Conservation (phyloP, 2,329 filamentous ascomycete species). For the Pseudogymnoascus sp. region DNA sequence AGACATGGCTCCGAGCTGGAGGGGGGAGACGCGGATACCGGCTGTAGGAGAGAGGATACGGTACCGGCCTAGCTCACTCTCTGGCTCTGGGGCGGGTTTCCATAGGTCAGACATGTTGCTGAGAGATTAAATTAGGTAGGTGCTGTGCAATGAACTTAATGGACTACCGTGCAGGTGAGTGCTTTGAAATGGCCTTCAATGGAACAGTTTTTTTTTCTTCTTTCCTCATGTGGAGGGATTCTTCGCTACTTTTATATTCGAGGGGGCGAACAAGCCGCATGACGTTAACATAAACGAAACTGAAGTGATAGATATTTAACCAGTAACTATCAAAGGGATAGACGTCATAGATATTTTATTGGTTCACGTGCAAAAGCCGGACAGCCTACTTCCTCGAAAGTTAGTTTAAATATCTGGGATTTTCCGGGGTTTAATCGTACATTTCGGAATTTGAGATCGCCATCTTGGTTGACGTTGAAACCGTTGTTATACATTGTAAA, state of each 20-base stretch:
- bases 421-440: background rate
- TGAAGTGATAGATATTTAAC: too few relatives aligned
- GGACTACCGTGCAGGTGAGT: background rate
- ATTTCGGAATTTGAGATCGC: background rate
- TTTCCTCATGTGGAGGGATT: background rate
- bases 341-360: background rate
- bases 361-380: background rate
- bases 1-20: conserved; percentile 59
- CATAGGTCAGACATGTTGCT: background rate
- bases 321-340: background rate
- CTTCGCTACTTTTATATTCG: background rate
- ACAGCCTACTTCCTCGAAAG: background rate
- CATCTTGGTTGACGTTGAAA: background rate
- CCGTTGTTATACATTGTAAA: background rate
- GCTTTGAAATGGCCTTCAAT: background rate
- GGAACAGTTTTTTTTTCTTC: background rate
- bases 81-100: conserved; percentile 42
- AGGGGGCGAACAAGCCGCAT: background rate
- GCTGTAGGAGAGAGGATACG: conserved; percentile 60
- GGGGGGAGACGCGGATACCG: conserved; percentile 56
- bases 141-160: background rate
- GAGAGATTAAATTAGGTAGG: background rate
- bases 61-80: conserved; percentile 56
- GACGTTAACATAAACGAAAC: background rate
- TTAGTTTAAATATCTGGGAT: background rate